These are phyloP conservation scores for Senna tora DNA, from an alignment of 306 rosid species.

Conservation along the genomic window DNA sequence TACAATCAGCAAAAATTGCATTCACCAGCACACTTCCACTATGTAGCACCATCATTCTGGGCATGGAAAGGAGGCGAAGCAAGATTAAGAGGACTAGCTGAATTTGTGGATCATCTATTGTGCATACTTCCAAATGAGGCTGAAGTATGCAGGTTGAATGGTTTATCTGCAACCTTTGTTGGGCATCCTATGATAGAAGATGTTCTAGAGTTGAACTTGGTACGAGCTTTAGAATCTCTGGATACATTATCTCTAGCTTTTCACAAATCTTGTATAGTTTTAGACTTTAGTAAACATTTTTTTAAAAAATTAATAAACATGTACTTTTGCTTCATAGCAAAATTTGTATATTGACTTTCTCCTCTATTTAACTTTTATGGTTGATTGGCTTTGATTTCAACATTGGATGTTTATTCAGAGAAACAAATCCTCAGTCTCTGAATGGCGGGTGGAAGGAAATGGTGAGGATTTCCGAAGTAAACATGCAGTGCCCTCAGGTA, in stretches of 20 bases:
- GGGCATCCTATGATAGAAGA: conserved; percentile 93
- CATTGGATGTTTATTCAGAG: conserved; percentile 45
- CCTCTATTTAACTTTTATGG: not conserved
- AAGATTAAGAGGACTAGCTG: conserved; percentile 71
- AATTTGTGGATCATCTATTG: conserved; percentile 79
- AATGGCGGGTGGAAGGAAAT: conserved; percentile 66
- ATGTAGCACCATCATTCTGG: conserved; percentile 95
- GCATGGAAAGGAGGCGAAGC: conserved; percentile 99
- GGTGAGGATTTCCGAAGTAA: conserved; percentile 58
- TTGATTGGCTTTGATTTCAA: conserved; percentile 30
- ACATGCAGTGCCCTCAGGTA: conserved; percentile 73
- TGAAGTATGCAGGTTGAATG: conserved; percentile 73
- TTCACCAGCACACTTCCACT: conserved; percentile 76
- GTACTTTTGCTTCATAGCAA: not conserved
- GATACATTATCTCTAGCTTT: conserved; percentile 11
- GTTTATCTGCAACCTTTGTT: conserved; percentile 82
- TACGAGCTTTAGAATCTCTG: conserved; percentile 40
- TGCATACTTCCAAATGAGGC: conserved; percentile 95
- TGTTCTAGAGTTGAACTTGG: conserved; percentile 57
- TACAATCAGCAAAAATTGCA: conserved; percentile 44
- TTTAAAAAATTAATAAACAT: not conserved
- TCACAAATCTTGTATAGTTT: not conserved
- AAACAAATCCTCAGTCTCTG: conserved; percentile 47
- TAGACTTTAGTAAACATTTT: not conserved
- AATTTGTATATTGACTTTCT: conserved; percentile 21